Evolutionary conservation across 805 yeast genomes (phyloP).

Genomic region (Nakazawaea ishiwadae): DNA sequence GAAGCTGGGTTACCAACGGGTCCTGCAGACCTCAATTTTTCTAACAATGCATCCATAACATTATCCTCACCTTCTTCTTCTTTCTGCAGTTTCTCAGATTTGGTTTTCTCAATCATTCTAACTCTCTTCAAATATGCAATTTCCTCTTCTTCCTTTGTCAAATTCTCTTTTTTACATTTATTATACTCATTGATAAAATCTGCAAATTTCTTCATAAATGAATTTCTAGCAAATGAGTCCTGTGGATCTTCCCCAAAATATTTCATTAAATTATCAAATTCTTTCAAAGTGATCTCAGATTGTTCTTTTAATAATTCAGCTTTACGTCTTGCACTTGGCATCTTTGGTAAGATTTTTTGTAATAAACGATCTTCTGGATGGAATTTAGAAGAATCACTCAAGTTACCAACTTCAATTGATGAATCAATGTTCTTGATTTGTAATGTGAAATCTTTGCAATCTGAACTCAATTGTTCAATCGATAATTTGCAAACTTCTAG

Average conservation of each 20-base stretch:
- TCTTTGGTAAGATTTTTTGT: slow-evolving; percentile 44
- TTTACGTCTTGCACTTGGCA: slow-evolving; percentile 52
- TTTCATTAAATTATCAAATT: slow-evolving; percentile 55
- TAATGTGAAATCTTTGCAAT: slow-evolving; percentile 50
- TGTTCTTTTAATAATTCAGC: slow-evolving; percentile 47
- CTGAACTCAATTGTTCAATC: slow-evolving; percentile 56
- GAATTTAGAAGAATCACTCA: slow-evolving; percentile 56
- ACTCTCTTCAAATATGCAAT: slow-evolving; percentile 61
- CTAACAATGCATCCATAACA: slow-evolving; percentile 83
- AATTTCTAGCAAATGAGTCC: slow-evolving; percentile 46
- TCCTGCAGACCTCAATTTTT: slow-evolving; percentile 83
- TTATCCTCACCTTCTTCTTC: slow-evolving; percentile 38
- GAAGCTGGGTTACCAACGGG: slow-evolving; percentile 74
- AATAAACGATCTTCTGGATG: slow-evolving; percentile 66
- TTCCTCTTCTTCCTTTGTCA: slow-evolving; percentile 64
- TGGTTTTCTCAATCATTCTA: slow-evolving; percentile 38
- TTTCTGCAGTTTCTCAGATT: slow-evolving; percentile 5
- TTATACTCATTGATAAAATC: slow-evolving; percentile 58
- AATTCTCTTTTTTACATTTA: slow-evolving; percentile 60
- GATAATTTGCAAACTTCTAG: slow-evolving; percentile 54
- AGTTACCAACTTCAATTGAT: slow-evolving; percentile 56
- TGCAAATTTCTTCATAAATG: slow-evolving; percentile 59
- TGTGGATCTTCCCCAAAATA: slow-evolving; percentile 71
- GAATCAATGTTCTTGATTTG: slow-evolving; percentile 46
- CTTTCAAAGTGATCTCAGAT: slow-evolving; percentile 42